Evolutionary conservation across 2,329 filamentous ascomycete species (phyloP).

Genomic region (Talaromyces atroroseus): DNA sequence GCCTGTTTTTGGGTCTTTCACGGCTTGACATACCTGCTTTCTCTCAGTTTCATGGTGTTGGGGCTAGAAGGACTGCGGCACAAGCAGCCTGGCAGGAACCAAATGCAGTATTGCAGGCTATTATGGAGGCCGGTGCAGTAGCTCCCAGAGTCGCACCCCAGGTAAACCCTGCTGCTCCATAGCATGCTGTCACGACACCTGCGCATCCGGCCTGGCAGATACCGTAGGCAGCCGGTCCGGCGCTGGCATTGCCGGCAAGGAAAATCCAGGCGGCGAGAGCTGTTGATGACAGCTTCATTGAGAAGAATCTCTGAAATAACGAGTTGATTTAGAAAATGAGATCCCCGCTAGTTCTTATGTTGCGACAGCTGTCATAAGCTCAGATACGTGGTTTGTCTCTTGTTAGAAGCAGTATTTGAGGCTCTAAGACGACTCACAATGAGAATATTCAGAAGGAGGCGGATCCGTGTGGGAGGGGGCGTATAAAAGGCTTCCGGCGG

Average conservation of each 20-base stretch:
- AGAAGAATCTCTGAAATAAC: neutral
- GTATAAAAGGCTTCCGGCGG: too few relatives aligned
- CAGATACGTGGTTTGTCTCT: neutral
- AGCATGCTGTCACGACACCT: constrained; percentile 43
- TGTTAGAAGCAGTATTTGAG: too few relatives aligned
- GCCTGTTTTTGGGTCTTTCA: neutral
- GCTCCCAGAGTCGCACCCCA: constrained; percentile 38
- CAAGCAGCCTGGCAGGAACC: constrained; percentile 46
- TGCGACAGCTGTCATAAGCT: neutral
- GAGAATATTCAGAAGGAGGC: too few relatives aligned
- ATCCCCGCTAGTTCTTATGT: neutral
- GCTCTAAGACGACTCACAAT: too few relatives aligned
- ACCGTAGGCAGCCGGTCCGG: constrained; percentile 31
- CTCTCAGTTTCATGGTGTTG: constrained; percentile 25
- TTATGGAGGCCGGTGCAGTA: constrained; percentile 36
- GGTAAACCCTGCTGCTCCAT: constrained; percentile 39
- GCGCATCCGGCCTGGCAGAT: constrained; percentile 47
- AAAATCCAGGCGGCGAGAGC: neutral
- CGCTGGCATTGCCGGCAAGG: neutral
- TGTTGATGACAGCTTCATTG: neutral
- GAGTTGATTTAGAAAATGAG: neutral
- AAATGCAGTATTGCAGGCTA: constrained; percentile 43
- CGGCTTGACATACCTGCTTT: neutral
- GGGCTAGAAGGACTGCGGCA: constrained; percentile 29
- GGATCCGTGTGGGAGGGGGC: too few relatives aligned